phyloP scores from a whole-genome alignment of 2,329 filamentous ascomycete genomes.

The Penicillium sp. region DNA sequence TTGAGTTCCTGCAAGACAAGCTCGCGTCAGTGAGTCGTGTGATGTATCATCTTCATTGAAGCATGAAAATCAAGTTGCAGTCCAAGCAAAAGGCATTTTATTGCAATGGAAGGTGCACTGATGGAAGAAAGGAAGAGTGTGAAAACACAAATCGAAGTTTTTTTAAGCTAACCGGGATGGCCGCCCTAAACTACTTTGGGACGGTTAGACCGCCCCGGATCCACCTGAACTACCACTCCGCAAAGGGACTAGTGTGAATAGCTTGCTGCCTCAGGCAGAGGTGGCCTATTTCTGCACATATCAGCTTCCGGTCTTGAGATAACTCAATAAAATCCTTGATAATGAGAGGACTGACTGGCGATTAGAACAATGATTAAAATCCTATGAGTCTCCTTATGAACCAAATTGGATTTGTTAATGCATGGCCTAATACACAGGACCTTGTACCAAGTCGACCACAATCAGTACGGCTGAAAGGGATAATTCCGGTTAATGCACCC shows the following conservation, averaged over 20 bases:
- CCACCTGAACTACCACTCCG: constrained; percentile 25
- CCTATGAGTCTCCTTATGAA: too few species aligned
- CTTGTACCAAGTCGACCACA: too few species aligned
- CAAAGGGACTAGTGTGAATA: neutral
- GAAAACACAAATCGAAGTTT: constrained; percentile 28
- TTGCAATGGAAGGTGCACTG: constrained; percentile 18
- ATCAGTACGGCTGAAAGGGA: too few species aligned
- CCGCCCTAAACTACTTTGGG: neutral
- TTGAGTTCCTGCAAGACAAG: constrained; percentile 5
- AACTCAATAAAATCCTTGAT: neutral
- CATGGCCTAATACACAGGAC: neutral
- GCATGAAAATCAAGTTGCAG: neutral
- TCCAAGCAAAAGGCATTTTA: constrained; percentile 10
- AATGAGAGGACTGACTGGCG: neutral
- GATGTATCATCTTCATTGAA: neutral
- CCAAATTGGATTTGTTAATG: too few species aligned
- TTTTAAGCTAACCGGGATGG: constrained; percentile 29
- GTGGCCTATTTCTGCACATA: neutral
- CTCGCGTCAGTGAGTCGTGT: constrained; percentile 7
- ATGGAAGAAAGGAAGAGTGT: constrained; percentile 21
- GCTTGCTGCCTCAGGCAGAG: neutral
- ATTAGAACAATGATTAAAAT: too few species aligned
- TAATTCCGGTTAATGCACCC: neutral
- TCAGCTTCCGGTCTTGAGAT: neutral
- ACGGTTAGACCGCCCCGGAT: constrained; percentile 20